phyloP scores from a whole-genome alignment of 352 stramenopile genomes.

The Pythium aquatile region DNA sequence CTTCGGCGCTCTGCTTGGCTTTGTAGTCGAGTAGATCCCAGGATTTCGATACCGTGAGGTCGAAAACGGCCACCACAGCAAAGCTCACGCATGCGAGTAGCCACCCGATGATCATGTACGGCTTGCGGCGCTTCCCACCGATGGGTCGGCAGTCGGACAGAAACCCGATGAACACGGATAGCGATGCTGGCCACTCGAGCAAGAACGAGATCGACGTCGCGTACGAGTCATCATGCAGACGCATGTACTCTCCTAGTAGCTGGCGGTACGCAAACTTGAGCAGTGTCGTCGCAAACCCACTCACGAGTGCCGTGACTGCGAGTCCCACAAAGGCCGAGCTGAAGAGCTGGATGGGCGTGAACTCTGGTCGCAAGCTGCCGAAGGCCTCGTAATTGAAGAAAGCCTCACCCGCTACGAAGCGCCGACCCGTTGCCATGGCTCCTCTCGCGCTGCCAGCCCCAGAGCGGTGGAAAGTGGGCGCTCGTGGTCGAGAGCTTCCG shows the following conservation, averaged over 20 bases:
- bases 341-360: conserved; percentile 33
- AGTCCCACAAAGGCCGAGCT: conserved; percentile 40
- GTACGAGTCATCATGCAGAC: conserved; percentile 15
- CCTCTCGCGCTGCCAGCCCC: not conserved
- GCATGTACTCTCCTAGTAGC: conserved; percentile 47
- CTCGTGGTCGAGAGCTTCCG: not conserved
- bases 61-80: conserved; percentile 9
- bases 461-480: not conserved
- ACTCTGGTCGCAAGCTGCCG: conserved; percentile 53
- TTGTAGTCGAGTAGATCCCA: conserved; percentile 15
- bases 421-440: conserved; percentile 12
- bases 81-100: conserved; percentile 7
- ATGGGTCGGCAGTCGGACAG: conserved; percentile 89
- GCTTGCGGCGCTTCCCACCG: conserved; percentile 80
- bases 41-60: conserved; percentile 8
- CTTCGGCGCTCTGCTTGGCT: not conserved
- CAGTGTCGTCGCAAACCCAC: conserved; percentile 33
- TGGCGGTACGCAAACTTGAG: conserved; percentile 38
- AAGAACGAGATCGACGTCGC: conserved; percentile 47
- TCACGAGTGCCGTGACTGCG: conserved; percentile 31
- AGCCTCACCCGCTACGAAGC: conserved; percentile 58
- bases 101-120: conserved; percentile 87
- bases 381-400: conserved; percentile 71
- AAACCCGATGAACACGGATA: conserved; percentile 87
- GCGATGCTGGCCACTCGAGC: conserved; percentile 45